A percentile compares a stretch with the other conserved stretches of the same genome.
Evolutionary conservation across 345 rosid genomes (phyloP).

Genomic region (Populus simonii): DNA sequence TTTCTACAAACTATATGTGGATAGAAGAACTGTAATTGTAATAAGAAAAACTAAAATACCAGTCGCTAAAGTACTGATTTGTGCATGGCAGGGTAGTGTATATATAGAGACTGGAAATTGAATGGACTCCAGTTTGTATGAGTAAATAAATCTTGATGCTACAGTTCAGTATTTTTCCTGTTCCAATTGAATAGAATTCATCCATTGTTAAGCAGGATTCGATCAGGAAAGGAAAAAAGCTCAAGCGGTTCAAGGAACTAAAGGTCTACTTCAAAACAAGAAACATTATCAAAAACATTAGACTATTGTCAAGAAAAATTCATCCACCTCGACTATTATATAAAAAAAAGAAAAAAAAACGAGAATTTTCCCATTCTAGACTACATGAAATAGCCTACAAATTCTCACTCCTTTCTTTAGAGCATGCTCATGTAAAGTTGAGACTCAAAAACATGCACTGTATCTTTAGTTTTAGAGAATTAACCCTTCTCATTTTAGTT

Average conservation of each 20-base stretch:
- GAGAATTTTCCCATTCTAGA: too few relatives aligned
- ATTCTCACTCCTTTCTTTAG: too few relatives aligned
- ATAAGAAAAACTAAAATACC: background rate
- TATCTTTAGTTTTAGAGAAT: too few relatives aligned
- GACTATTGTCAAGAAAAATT: too few relatives aligned
- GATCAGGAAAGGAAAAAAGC: background rate
- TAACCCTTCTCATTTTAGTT: too few relatives aligned
- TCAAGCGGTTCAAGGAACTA: background rate
- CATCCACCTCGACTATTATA: too few relatives aligned
- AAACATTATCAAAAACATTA: too few relatives aligned
- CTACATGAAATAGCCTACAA: too few relatives aligned
- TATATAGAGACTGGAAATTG: background rate
- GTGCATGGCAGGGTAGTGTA: background rate
- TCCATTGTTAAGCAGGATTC: background rate
- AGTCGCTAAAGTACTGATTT: background rate
- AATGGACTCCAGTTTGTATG: background rate
- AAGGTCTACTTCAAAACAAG: background rate
- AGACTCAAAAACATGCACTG: background rate
- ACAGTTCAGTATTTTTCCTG: background rate
- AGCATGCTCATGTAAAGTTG: background rate
- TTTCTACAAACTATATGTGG: background rate
- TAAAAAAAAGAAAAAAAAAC: too few relatives aligned
- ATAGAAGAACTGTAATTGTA: background rate
- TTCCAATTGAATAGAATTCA: background rate
- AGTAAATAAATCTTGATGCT: background rate